Base-by-base conservation (phyloP, 805 yeast genomes). In the Kluyveromyces nonfermentans region DNA sequence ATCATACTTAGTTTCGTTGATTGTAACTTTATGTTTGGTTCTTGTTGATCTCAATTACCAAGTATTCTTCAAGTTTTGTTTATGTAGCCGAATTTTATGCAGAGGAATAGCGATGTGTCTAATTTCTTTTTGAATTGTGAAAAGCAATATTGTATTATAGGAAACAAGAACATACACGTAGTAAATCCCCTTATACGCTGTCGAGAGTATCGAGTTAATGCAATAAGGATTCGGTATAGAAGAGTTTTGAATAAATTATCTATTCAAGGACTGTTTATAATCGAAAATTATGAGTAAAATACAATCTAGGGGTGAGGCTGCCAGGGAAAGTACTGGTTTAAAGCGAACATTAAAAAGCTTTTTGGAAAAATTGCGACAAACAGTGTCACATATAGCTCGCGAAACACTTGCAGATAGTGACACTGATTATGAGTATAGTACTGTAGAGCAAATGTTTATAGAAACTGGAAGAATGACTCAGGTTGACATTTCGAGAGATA, bases 371-470 rank as follows among this genome's bases (percentile, higher is more conserved):
- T 17, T 38, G 9, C 30, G 17, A 22, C 41, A 33, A 14, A 38
- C 34, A 5, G 41, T 38, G 20, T 28, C 18, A 12, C 37, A 35
- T 15, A 33, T 43, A 6, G 45, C 49, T 12, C 45, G 31, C 21
- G 49, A 46, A 33, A 44, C 43, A 12, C 36, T 46, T 14, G 36
- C 18, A 14, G 46, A 46, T 18, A 43, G 42, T 15, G 46, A 40
- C 22, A 43, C 45, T 7, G 44, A 34, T 19, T 43, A 38, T 18
- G 46, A 43, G 15, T 2, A 7, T 17, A 21, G 41, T 7, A n/a
- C 37, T n/a, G 65, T 73, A 1, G 72, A 70, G 40, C 77, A 74
- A 34, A 59, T 78, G 10, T 79, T 79, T 53, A 69, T 69, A 14
- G 57, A 68, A 50, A 53, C 59, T 43, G 35, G 73, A 57, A 53